Conservation (phyloP, 108 stramenopile genomes). For the Pseudonitzschia multiseries region DNA sequence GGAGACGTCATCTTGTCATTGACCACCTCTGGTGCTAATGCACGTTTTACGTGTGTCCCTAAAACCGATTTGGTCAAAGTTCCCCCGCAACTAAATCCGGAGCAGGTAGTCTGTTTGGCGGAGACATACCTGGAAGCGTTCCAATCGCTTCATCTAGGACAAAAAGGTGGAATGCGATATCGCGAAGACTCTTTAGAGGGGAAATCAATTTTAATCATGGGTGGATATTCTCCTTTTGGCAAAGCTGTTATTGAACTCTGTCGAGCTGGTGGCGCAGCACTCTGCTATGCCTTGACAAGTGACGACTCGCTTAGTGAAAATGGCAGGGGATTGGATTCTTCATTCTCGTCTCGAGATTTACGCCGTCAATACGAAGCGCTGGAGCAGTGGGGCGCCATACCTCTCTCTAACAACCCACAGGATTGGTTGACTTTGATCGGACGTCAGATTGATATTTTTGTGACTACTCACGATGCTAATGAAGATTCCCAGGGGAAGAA, state of each 20-base stretch:
- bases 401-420: conserved; percentile 43
- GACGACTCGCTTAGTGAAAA: conserved; percentile 3
- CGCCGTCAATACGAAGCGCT: conserved; percentile 43
- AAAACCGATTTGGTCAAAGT: conserved; percentile 56
- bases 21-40: conserved; percentile 53
- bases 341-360: background rate
- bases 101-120: conserved; percentile 60
- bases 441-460: conserved; percentile 47
- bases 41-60: conserved; percentile 51
- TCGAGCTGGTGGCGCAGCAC: conserved; percentile 54
- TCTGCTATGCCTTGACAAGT: conserved; percentile 50
- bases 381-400: conserved; percentile 48
- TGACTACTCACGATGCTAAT: conserved; percentile 32
- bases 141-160: conserved; percentile 61
- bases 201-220: conserved; percentile 65
- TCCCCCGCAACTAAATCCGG: conserved; percentile 34
- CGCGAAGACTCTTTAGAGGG: conserved; percentile 41
- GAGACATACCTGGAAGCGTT: conserved; percentile 80
- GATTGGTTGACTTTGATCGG: conserved; percentile 58
- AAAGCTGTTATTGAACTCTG: conserved; percentile 64
- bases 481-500: conserved; percentile 6
- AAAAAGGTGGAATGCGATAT: conserved; percentile 42
- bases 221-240: conserved; percentile 60
- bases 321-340: background rate
- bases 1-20: conserved; percentile 65